Percentiles rank a stretch among this genome's conserved stretches.
Conservation (phyloP, 1,139 yeast species). For the Geotrichum carabidarum region DNA sequence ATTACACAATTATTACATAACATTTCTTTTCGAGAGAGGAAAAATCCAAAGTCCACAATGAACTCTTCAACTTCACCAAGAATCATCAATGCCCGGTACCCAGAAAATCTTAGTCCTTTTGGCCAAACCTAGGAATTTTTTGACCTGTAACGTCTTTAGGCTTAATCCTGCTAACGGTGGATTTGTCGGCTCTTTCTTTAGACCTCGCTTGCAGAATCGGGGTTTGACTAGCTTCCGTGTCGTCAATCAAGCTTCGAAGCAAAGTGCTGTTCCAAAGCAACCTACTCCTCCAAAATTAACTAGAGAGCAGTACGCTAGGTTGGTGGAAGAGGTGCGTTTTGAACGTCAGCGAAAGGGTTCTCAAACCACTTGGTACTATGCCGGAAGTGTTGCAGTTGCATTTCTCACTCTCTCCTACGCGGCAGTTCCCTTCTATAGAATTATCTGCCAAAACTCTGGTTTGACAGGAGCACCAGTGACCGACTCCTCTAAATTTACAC, state of each 20-base stretch:
- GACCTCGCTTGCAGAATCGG: no score
- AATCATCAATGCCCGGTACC: not conserved
- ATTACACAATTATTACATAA: no score
- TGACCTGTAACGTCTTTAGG: not conserved
- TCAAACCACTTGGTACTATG: constrained; percentile 61
- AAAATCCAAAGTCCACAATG: no score
- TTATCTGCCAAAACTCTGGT: constrained; percentile 91
- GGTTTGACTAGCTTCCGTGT: no score
- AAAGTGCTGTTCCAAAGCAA: constrained; percentile 2
- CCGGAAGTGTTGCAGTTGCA: constrained; percentile 63
- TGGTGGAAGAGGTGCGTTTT: constrained; percentile 36
- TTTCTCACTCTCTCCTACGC: constrained; percentile 81
- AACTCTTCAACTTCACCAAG: no score
- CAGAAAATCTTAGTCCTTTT: not conserved
- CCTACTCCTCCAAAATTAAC: constrained; percentile 9
- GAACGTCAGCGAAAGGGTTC: constrained; percentile 34
- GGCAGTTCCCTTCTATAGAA: constrained; percentile 89
- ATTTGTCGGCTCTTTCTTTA: no score
- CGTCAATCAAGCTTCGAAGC: not conserved
- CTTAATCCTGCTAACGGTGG: no score
- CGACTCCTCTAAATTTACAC: constrained; percentile 70
- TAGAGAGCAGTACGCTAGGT: constrained; percentile 19
- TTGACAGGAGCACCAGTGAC: constrained; percentile 95
- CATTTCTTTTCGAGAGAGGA: no score
- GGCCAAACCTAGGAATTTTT: not conserved